A percentile compares a stretch with the other conserved stretches of the same genome.
These are phyloP conservation scores for Neonectria faginata DNA, from an alignment of 2,329 filamentous ascomycete genomes.

Conservation along the genomic window DNA sequence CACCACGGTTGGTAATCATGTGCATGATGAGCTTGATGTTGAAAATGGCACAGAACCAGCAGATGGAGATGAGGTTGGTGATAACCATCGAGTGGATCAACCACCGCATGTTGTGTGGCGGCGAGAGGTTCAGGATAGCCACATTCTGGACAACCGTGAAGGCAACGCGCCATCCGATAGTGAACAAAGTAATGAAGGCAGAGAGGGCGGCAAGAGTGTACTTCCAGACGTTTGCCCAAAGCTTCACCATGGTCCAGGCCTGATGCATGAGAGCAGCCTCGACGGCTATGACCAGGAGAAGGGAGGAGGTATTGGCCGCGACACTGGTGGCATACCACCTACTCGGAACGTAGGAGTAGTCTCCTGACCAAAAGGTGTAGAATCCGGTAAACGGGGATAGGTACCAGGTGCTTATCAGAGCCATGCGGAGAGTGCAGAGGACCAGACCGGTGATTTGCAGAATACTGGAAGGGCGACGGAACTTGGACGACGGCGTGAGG, in stretches of 20 bases:
- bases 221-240: conserved; percentile 58
- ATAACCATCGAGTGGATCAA: conserved; percentile 54
- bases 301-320: conserved; percentile 55
- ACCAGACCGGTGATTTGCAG: conserved; percentile 73
- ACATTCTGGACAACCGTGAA: conserved; percentile 53
- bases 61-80: conserved; percentile 56
- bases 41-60: conserved; percentile 68
- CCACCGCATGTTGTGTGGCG: conserved; percentile 50
- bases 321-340: conserved; percentile 53
- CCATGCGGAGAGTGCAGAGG: conserved; percentile 69
- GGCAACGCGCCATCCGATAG: conserved; percentile 49
- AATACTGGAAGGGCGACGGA: conserved; percentile 71
- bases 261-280: conserved; percentile 63
- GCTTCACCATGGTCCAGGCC: conserved; percentile 63
- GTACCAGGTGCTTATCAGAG: conserved; percentile 69
- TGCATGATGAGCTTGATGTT: conserved; percentile 63
- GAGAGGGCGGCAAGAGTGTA: conserved; percentile 49
- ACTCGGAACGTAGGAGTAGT: conserved; percentile 62
- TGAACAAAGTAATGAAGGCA: conserved; percentile 48
- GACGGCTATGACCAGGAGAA: conserved; percentile 59
- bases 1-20: conserved; percentile 59
- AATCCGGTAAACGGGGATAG: conserved; percentile 70
- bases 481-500: conserved; percentile 74
- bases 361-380: conserved; percentile 68
- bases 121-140: conserved; percentile 41